Percentiles rank a stretch among this genome's conserved stretches.
These are phyloP conservation scores for Phytopythium kandeliae DNA, from an alignment of 352 stramenopile species.

Conservation along the genomic window DNA sequence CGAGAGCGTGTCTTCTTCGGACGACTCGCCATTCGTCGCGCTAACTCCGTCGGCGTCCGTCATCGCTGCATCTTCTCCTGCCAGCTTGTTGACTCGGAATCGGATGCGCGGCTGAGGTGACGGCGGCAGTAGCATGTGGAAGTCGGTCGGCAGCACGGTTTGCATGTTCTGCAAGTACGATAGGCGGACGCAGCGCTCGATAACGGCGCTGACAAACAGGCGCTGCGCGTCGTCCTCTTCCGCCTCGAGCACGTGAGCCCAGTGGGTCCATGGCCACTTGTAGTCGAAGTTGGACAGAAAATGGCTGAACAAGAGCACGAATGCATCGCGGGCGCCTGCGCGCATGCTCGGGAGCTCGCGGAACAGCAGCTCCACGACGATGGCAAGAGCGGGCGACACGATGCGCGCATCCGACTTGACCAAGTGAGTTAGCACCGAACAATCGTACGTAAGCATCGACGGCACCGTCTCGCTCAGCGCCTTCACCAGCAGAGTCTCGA, in stretches of 20 bases:
- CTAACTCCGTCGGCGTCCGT: constrained; percentile 14
- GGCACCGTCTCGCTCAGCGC: constrained; percentile 40
- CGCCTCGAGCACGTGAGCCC: constrained; percentile 72
- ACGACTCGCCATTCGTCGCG: constrained; percentile 8
- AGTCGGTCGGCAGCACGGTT: constrained; percentile 54
- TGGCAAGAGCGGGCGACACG: constrained; percentile 69
- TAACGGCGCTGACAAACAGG: constrained; percentile 79
- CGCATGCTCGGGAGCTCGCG: constrained; percentile 74
- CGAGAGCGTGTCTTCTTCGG: constrained; percentile 10
- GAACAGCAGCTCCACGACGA: constrained; percentile 82
- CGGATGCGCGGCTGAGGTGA: constrained; percentile 63
- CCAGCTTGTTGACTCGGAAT: constrained; percentile 29
- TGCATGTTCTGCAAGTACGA: constrained; percentile 87
- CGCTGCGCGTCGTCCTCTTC: constrained; percentile 76
- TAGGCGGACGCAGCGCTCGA: constrained; percentile 79
- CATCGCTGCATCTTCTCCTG: constrained; percentile 6
- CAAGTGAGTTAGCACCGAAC: constrained; percentile 68
- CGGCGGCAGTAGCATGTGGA: constrained; percentile 74
- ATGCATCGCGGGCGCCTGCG: constrained; percentile 42
- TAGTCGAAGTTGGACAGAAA: constrained; percentile 88
- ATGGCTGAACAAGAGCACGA: constrained; percentile 80
- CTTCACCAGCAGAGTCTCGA: constrained; percentile 67
- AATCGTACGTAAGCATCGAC: constrained; percentile 55
- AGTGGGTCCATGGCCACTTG: constrained; percentile 81
- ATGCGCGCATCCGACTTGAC: constrained; percentile 65